Conservation (phyloP, 257 asterid species). For the Nicotiana tomentosiformis region DNA sequence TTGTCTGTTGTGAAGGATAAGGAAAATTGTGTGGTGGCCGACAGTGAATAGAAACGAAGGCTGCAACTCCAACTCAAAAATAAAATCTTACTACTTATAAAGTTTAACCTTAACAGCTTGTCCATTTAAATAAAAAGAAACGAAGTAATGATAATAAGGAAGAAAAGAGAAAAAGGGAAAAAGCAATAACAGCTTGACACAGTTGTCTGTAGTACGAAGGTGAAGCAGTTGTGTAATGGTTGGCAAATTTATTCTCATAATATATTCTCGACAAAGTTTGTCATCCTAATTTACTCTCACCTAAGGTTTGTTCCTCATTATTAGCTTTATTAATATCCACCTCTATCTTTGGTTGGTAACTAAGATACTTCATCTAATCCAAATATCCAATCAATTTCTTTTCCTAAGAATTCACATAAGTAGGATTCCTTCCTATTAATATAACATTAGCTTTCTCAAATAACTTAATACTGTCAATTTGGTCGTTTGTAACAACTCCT, state of each 20-base stretch:
- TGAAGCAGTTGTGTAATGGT: neutral
- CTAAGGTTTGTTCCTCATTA: neutral
- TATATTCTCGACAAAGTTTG: neutral
- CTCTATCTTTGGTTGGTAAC: constrained; percentile 7
- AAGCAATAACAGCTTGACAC: neutral
- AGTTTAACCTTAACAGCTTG: neutral
- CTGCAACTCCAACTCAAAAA: constrained; percentile 5
- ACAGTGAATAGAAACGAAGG: neutral
- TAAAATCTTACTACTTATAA: neutral
- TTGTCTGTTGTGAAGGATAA: neutral
- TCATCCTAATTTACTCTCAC: neutral
- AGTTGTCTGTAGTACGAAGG: neutral
- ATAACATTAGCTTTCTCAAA: neutral
- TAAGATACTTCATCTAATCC: neutral
- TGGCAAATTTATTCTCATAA: neutral
- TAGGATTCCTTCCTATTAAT: neutral
- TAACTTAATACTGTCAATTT: neutral
- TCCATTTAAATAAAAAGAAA: neutral
- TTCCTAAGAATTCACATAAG: neutral
- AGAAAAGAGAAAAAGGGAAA: neutral
- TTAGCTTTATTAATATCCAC: neutral
- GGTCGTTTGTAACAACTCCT: neutral
- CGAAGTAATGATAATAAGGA: neutral
- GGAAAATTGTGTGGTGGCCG: neutral
- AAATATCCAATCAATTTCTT: neutral